A percentile compares a stretch with the other conserved stretches of the same genome.
These are phyloP conservation scores for Chlorociboria aeruginascens DNA, from an alignment of 495 filamentous ascomycete genomes.

Conservation along the genomic window DNA sequence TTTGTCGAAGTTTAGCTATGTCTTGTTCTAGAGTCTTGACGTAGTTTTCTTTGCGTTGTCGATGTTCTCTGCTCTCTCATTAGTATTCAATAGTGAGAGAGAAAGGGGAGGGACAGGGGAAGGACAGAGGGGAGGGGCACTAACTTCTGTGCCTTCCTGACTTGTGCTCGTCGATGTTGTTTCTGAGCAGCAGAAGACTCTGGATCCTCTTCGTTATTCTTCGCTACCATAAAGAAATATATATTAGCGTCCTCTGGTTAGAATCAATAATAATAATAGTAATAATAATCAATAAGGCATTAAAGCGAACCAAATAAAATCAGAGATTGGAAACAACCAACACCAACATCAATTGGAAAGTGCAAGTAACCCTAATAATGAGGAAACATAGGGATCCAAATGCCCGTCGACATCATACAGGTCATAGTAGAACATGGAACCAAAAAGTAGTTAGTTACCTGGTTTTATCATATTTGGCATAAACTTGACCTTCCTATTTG, in stretches of 20 bases:
- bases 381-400: not conserved
- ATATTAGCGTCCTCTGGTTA: constrained; percentile 4
- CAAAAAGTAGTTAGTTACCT: constrained; percentile 3
- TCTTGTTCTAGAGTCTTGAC: constrained; percentile 38
- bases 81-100: not conserved
- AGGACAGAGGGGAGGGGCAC: not conserved
- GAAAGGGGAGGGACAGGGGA: not conserved
- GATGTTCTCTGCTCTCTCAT: constrained; percentile 25
- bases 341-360: not conserved
- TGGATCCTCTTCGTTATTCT: not conserved
- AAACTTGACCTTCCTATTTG: constrained; percentile 21
- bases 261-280: not conserved
- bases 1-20: constrained; percentile 28
- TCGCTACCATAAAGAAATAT: not conserved
- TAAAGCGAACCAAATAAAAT: not conserved
- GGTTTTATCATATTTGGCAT: constrained; percentile 5
- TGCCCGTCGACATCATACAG: not conserved
- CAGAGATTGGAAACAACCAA: not conserved
- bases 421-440: not conserved
- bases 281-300: not conserved
- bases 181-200: constrained; percentile 18
- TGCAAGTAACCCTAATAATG: not conserved
- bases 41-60: constrained; percentile 39
- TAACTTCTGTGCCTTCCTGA: constrained; percentile 35
- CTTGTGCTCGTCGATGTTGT: constrained; percentile 32